These are phyloP conservation scores for Mycosarcoma mackinlayi DNA, from an alignment of 1,284 basidiomycete genomes.

Conservation along the genomic window DNA sequence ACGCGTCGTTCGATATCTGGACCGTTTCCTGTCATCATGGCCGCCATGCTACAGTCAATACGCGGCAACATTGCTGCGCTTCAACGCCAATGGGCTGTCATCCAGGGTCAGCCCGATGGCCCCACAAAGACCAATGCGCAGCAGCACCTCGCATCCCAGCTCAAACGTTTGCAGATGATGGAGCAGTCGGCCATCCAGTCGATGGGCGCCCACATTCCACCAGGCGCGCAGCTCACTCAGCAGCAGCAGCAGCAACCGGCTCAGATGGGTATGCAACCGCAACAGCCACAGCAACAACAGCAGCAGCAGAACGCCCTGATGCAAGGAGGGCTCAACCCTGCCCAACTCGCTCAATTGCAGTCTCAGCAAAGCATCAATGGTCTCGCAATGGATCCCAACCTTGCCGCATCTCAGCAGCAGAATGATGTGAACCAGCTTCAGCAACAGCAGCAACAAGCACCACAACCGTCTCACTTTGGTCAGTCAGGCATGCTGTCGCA, in stretches of 20 bases:
- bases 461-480: constrained; percentile 22
- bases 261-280: constrained; percentile 29
- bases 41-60: constrained; percentile 46
- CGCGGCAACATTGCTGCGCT: constrained; percentile 54
- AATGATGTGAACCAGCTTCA: constrained; percentile 21
- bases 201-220: constrained; percentile 45
- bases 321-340: constrained; percentile 32
- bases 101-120: constrained; percentile 56
- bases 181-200: constrained; percentile 42
- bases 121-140: constrained; percentile 56
- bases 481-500: constrained; percentile 32
- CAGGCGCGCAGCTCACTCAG: constrained; percentile 38
- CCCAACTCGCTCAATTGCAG: constrained; percentile 23
- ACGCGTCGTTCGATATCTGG: constrained; percentile 4
- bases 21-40: neutral
- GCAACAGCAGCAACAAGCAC: constrained; percentile 17
- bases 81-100: constrained; percentile 61
- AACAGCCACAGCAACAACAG: constrained; percentile 20
- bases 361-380: constrained; percentile 29
- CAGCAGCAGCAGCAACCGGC: constrained; percentile 27
- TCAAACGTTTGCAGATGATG: constrained; percentile 56
- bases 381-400: constrained; percentile 26
- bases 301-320: constrained; percentile 23
- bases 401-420: constrained; percentile 18
- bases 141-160: constrained; percentile 54